Evolutionary conservation across 169 alveolate species (phyloP).

Genomic region (Eimeria maxima): DNA sequence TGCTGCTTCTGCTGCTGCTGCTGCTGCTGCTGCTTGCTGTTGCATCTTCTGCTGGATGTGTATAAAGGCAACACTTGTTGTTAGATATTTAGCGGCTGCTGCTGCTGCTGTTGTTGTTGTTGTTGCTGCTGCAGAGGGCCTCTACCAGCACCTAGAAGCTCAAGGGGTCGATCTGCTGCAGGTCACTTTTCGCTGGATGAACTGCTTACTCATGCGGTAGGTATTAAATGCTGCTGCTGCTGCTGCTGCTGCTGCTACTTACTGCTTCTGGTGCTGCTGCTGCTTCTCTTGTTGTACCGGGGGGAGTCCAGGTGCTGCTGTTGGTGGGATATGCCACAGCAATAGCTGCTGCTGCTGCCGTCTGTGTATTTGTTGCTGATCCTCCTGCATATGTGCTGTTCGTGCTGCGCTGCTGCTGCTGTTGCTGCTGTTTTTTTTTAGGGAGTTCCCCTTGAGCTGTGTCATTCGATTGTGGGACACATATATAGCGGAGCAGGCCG

Average conservation of each 20-base stretch:
- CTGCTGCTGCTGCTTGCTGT: conserved; percentile 78
- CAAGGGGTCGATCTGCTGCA: conserved; percentile 91
- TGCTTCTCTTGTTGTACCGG: background rate
- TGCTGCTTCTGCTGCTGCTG: conserved; percentile 67
- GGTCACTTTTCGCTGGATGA: conserved; percentile 96
- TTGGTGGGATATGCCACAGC: background rate
- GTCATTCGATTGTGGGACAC: conserved; percentile 95
- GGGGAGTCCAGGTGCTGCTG: background rate
- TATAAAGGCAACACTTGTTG: no score
- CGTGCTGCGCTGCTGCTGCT: background rate
- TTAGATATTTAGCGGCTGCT: background rate
- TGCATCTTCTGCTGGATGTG: background rate
- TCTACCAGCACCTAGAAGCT: conserved; percentile 62
- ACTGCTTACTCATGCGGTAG: conserved; percentile 90
- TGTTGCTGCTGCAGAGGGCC: conserved; percentile 61
- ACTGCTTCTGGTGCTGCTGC: background rate
- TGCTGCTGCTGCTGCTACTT: conserved; percentile 36
- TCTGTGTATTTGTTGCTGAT: background rate
- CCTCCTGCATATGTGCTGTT: background rate
- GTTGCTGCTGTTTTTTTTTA: conserved; percentile 33
- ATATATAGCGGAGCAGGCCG: conserved; percentile 92
- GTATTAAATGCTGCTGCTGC: conserved; percentile 29
- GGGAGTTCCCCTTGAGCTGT: conserved; percentile 87
- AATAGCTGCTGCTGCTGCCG: background rate
- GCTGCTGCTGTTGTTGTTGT: background rate